Evolutionary conservation across 2,329 filamentous ascomycete genomes (phyloP).

Genomic region (Colletotrichum siamense): DNA sequence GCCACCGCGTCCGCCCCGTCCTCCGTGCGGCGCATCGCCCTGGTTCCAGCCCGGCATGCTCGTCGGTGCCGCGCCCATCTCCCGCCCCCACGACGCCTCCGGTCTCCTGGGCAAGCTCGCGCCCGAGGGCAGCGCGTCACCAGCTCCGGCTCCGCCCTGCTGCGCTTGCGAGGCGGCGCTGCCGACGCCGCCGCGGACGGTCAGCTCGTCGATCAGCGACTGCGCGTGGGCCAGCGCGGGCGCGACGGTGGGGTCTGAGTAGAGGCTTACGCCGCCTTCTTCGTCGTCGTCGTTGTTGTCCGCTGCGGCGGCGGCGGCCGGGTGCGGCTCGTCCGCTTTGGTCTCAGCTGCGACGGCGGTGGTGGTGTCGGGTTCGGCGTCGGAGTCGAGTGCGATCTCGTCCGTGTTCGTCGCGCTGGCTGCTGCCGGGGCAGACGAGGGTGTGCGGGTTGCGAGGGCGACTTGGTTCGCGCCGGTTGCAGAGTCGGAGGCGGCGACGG

Average conservation of each 20-base stretch:
- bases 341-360: neutral
- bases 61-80: neutral
- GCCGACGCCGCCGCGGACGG: neutral
- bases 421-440: slow-evolving; percentile 9
- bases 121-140: neutral
- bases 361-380: slow-evolving; percentile 34
- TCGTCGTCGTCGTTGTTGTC: slow-evolving; percentile 7
- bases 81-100: slow-evolving; percentile 16
- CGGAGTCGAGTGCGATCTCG: slow-evolving; percentile 51
- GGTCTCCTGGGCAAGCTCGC: slow-evolving; percentile 2
- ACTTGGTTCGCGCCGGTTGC: slow-evolving; percentile 38
- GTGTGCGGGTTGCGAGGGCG: slow-evolving; percentile 37
- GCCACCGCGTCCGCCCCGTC: neutral
- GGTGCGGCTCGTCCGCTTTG: neutral
- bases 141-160: neutral
- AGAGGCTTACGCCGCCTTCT: neutral
- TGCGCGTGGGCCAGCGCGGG: slow-evolving; percentile 21
- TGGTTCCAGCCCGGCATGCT: slow-evolving; percentile 2
- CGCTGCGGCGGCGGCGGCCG: neutral
- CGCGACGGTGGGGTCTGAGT: slow-evolving; percentile 1
- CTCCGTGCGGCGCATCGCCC: neutral
- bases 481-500: slow-evolving; percentile 45
- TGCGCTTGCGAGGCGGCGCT: neutral
- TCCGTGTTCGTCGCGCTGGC: slow-evolving; percentile 38
- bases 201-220: slow-evolving; percentile 15